phyloP scores from a whole-genome alignment of 331 rosid species.

The Quercus tomentella region DNA sequence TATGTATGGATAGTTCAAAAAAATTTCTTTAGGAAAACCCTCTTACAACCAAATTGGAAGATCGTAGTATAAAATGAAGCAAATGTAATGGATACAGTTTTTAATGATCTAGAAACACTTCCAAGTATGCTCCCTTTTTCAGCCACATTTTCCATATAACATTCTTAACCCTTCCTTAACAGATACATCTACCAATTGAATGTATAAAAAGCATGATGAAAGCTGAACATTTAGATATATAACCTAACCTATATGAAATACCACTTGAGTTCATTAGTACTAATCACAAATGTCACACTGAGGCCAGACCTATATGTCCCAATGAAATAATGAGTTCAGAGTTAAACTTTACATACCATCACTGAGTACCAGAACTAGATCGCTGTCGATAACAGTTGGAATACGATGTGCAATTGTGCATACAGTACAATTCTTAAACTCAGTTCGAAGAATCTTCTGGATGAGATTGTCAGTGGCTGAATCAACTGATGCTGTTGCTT shows the following conservation, averaged over 20 bases:
- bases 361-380: constrained; percentile 79
- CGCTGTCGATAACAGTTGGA: constrained; percentile 93
- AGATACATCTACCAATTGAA: neutral
- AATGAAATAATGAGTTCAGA: neutral
- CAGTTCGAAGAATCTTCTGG: constrained; percentile 79
- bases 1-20: neutral
- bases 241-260: neutral
- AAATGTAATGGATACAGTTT: neutral
- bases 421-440: constrained; percentile 83
- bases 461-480: constrained; percentile 87
- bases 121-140: neutral
- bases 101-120: neutral
- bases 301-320: neutral
- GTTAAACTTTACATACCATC: constrained; percentile 58
- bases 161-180: neutral
- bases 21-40: no score
- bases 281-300: neutral
- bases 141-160: neutral
- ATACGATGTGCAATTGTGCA: constrained; percentile 94
- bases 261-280: neutral
- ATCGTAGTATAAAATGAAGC: neutral
- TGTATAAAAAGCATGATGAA: neutral
- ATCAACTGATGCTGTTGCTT: constrained; percentile 99
- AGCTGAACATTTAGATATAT: neutral
- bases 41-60: neutral